Base-by-base conservation (phyloP, 345 rosid genomes). In the Corchorus capsularis region DNA sequence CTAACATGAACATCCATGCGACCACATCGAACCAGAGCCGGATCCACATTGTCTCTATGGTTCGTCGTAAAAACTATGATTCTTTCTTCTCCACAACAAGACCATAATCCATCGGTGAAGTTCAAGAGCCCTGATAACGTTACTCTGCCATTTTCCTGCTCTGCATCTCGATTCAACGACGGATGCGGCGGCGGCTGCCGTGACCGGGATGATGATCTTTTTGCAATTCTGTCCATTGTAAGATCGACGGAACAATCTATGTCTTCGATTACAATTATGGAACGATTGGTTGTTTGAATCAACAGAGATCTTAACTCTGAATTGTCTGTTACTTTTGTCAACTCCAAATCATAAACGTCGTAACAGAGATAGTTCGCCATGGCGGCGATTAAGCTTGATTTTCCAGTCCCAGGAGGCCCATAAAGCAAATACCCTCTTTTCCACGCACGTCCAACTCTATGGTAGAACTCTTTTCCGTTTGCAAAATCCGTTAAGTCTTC, bases 361-460 rank as follows among this genome's bases (percentile, higher is more conserved):
- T 86, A 88, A 62, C 83, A 74, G 22, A 88, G 83, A 50, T 84
- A 75, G 72, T 88, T 86, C 0, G 89, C 91, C 85, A 86, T 82
- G 65, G 91, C 85, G 0, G 91, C 86, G 4, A 86, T 82, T 53
- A 85, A 81, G 61, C 86, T 84, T 6, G 91, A 88, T 57, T 88
- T 88, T 5, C 91, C 91, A 0, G 91, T 82, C 3, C 91, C 91
- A 0, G 89, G 84, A 16, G 83, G 86, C 1, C 91, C 91, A 63
- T 84, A 82, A 54, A 87, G 79, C 35, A 87, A 73, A 74, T 88
- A 88, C 47, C 91, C 86, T 6, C 91, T 79, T 59, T 86, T 88
- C 91, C 91, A 88, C 17, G 80, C 85, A 27, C 91, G 86, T 39
- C 91, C 91, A 34, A 88, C 79, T 66, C 87, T 76, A 73, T 84